These are phyloP conservation scores for Aspergillus neotritici DNA, from an alignment of 2,329 filamentous ascomycete species.

Conservation along the genomic window DNA sequence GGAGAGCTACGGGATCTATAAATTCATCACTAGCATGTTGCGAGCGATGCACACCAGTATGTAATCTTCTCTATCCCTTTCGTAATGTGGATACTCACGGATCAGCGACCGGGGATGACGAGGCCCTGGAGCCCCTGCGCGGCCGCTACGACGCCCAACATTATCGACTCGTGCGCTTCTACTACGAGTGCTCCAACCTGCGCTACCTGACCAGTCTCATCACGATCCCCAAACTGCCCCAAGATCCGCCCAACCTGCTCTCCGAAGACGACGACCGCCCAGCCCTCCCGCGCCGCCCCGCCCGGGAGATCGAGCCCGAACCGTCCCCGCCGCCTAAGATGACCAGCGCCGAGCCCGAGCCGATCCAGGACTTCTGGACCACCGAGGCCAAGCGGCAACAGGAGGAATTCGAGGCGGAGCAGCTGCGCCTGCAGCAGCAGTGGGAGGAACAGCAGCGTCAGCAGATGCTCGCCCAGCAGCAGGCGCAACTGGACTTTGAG, in stretches of 20 bases:
- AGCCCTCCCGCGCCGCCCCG: constrained; percentile 70
- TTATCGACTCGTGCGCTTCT: constrained; percentile 93
- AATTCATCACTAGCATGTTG: constrained; percentile 99
- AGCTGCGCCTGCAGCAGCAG: constrained; percentile 78
- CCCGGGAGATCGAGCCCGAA: constrained; percentile 61
- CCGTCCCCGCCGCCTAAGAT: constrained; percentile 63
- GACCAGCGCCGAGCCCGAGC: constrained; percentile 71
- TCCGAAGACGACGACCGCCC: constrained; percentile 79
- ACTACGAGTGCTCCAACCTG: constrained; percentile 97
- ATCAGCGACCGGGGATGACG: constrained; percentile 81
- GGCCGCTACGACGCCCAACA: constrained; percentile 92
- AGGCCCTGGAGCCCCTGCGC: constrained; percentile 81
- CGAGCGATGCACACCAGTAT: constrained; percentile 92
- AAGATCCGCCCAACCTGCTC: constrained; percentile 85
- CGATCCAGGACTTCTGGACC: constrained; percentile 98
- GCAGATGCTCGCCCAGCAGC: constrained; percentile 75
- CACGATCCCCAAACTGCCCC: constrained; percentile 89
- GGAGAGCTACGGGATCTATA: constrained; percentile 98
- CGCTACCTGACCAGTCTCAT: constrained; percentile 95
- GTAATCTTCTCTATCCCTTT: constrained; percentile 24
- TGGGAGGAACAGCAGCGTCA: constrained; percentile 74
- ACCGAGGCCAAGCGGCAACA: constrained; percentile 86
- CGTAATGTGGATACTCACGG: constrained; percentile 6
- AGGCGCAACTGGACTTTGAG: constrained; percentile 91
- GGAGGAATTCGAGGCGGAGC: constrained; percentile 90